These are phyloP conservation scores for Cryoendolithus antarcticus DNA, from an alignment of 2,329 filamentous ascomycete genomes.

Conservation along the genomic window DNA sequence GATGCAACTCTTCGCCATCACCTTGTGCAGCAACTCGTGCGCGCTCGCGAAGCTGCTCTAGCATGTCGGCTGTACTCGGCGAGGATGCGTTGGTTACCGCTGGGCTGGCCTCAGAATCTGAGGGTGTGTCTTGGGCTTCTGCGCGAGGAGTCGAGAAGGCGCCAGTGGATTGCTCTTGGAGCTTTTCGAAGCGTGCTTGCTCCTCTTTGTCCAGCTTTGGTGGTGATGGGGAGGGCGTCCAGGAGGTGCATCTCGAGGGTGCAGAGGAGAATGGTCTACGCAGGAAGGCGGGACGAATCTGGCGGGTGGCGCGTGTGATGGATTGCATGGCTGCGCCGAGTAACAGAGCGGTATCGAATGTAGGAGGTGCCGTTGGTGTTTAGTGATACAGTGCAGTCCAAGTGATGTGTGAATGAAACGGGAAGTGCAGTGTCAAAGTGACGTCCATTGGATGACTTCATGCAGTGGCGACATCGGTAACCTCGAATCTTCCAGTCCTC, in stretches of 20 bases:
- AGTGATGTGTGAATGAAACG: not conserved
- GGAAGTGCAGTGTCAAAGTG: not conserved
- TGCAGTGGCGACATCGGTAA: not conserved
- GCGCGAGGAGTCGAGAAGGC: conserved; percentile 57
- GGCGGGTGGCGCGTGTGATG: conserved; percentile 9
- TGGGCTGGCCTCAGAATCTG: conserved; percentile 14
- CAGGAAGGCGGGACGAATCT: conserved; percentile 17
- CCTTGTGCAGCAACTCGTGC: conserved; percentile 41
- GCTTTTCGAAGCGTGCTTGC: conserved; percentile 79
- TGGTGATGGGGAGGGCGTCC: conserved; percentile 50
- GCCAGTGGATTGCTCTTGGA: conserved; percentile 65
- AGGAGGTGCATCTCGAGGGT: conserved; percentile 24
- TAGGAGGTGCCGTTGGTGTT: too few relatives aligned
- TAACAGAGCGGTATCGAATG: too few relatives aligned
- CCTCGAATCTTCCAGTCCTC: not conserved
- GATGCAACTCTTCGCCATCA: conserved; percentile 54
- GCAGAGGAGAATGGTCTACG: conserved; percentile 9
- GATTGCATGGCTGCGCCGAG: conserved; percentile 11
- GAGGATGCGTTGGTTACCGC: conserved; percentile 10
- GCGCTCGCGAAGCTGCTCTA: conserved; percentile 19
- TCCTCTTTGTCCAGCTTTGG: conserved; percentile 78
- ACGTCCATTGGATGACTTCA: not conserved
- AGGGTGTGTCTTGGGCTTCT: conserved; percentile 27
- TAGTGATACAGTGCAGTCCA: too few relatives aligned
- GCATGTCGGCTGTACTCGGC: conserved; percentile 14